phyloP scores from a whole-genome alignment of 495 filamentous ascomycete species.

The Barbatosphaeria neglecta region DNA sequence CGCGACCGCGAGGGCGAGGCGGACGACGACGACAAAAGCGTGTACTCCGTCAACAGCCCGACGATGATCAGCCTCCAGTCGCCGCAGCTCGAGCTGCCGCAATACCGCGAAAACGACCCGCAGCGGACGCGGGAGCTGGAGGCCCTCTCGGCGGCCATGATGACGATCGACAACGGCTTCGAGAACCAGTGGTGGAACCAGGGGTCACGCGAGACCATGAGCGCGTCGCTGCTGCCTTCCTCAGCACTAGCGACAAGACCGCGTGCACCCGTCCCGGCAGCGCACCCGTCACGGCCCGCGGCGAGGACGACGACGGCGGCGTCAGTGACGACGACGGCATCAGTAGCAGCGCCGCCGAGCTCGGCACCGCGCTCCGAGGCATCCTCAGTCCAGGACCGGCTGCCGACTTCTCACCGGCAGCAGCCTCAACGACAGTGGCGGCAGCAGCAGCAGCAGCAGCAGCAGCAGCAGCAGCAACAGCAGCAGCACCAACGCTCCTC shows the following conservation, averaged over 20 bases:
- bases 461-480: not conserved
- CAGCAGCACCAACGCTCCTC: not conserved
- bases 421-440: not conserved
- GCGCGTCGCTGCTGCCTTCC: not conserved
- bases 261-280: not conserved
- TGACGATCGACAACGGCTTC: constrained; percentile 44
- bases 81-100: not conserved
- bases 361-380: not conserved
- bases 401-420: not conserved
- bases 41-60: constrained; percentile 7
- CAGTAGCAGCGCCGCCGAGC: not conserved
- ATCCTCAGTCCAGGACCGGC: not conserved
- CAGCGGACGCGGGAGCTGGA: constrained; percentile 28
- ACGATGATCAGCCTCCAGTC: not conserved
- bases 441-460: not conserved
- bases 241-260: no score
- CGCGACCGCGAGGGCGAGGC: constrained; percentile 1
- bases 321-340: no score
- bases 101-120: not conserved
- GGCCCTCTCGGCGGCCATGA: constrained; percentile 39
- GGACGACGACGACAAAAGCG: constrained; percentile 2
- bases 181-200: constrained; percentile 42
- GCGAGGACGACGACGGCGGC: not conserved
- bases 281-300: not conserved
- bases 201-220: constrained; percentile 15